phyloP scores from a whole-genome alignment of 2,329 filamentous ascomycete genomes.

The Laburnicola sp. region DNA sequence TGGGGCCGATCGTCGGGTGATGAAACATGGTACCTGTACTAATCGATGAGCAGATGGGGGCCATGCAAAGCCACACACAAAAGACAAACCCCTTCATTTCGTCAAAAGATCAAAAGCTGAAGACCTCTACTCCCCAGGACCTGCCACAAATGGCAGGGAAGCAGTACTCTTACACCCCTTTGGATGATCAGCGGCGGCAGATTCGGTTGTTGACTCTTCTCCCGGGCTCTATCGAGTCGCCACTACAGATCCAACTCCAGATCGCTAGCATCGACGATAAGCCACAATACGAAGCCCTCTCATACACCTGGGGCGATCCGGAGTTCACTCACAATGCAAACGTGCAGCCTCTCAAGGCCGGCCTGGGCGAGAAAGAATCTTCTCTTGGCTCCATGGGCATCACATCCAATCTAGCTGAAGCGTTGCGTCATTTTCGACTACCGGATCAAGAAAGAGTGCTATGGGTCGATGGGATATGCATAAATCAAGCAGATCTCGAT shows the following conservation, averaged over 20 bases:
- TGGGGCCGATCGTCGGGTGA: too few species aligned
- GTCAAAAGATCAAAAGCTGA: too few species aligned
- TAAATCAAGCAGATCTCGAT: background rate
- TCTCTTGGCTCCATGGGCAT: background rate
- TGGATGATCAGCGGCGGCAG: background rate
- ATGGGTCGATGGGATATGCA: conserved; percentile 2
- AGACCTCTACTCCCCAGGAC: too few species aligned
- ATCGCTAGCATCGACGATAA: background rate
- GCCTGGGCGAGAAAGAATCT: too few species aligned
- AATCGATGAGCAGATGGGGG: too few species aligned
- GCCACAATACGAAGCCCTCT: background rate
- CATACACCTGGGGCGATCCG: background rate
- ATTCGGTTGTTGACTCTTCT: background rate
- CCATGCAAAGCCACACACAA: too few species aligned
- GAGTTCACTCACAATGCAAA: background rate
- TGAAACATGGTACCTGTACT: too few species aligned
- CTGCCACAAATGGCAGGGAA: background rate
- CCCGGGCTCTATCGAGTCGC: background rate
- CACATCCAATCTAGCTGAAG: background rate
- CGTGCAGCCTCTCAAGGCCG: background rate
- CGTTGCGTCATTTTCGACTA: background rate
- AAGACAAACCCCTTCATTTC: too few species aligned
- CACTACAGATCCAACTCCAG: background rate
- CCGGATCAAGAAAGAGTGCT: background rate
- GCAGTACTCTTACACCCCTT: background rate